These are phyloP conservation scores for Sarcomyxa edulis DNA, from an alignment of 768 basidiomycete species.

Conservation along the genomic window DNA sequence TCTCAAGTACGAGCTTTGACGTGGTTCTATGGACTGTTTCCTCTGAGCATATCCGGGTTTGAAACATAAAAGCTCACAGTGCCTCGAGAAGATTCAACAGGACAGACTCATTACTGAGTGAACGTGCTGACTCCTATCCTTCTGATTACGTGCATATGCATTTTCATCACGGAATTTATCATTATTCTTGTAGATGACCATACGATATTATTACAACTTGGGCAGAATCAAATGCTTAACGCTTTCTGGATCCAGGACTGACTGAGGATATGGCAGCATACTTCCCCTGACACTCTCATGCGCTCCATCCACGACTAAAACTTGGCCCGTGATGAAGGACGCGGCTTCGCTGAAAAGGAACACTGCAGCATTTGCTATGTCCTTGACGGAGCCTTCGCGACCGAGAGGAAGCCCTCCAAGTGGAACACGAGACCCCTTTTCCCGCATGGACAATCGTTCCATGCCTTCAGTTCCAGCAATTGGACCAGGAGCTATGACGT, in stretches of 20 bases:
- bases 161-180: background rate
- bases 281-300: constrained; percentile 44
- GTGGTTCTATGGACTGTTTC: no score
- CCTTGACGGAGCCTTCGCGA: constrained; percentile 52
- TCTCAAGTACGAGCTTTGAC: no score
- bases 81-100: no score
- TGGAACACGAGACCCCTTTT: constrained; percentile 12
- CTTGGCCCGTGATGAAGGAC: constrained; percentile 68
- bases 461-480: constrained; percentile 76
- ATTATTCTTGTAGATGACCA: no score
- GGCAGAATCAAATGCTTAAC: constrained; percentile 48
- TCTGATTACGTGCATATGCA: constrained; percentile 2
- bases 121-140: no score
- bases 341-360: constrained; percentile 85
- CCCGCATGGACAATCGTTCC: constrained; percentile 45
- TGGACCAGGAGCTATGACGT: constrained; percentile 80
- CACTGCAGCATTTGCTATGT: constrained; percentile 66
- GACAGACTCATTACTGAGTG: no score
- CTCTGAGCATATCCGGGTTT: no score
- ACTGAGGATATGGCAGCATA: constrained; percentile 56
- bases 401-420: constrained; percentile 32
- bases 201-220: constrained; percentile 25
- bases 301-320: constrained; percentile 70
- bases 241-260: constrained; percentile 55
- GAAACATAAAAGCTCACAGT: no score